Evolutionary conservation across 176 grass and related monocot genomes (phyloP), one percentile per base, ranked within the genome.

Genomic region (Tuctoria greenei): DNA sequence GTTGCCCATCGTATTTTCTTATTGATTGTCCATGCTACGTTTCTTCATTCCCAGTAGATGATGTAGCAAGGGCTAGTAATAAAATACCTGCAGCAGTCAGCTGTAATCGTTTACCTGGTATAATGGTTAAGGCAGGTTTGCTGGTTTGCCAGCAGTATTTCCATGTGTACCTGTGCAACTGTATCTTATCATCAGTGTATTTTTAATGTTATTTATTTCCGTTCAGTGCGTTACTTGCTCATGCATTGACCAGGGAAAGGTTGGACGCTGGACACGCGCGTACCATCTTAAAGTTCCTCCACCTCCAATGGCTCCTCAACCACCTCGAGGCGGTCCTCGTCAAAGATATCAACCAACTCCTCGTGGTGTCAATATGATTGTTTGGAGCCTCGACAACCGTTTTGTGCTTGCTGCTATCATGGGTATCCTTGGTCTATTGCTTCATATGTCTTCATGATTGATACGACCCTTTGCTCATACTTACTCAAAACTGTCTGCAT

Each of bases 381-480:
- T 94, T 60, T 98, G 95, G 95, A 98, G 95, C 84, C 85, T 98
- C 74, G 95, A 98, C 74, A 98, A 98, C 60, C 95, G 95, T 64
- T 98, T 94, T 88, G 95, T 98, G 43, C 95, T 98, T 90, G 95
- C 95, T 86, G 86, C 95, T 83, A 94, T 92, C 79, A 98, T 94
- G 95, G 95, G 95, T 98, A 86, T 61, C 10, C 72, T 76, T 69
- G 21, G 11, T 72, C 68, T 66, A 68, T 74, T 61, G 41, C 23
- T 76, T 78, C 35, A 66, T 64, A 38, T 56, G 44, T 55, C 79
- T 71, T 78, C 52, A 26, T 37, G 3, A 31, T 31, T 31, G 31
- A 31, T 31, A 31, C 36, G 25, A 61, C 13, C 35, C 28, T 77
- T 55, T 82, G 27, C 31, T 47, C 45, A n/a, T 31, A 31, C 3